Base-by-base conservation (phyloP, 768 basidiomycete species). In the Boletus fagicola region DNA sequence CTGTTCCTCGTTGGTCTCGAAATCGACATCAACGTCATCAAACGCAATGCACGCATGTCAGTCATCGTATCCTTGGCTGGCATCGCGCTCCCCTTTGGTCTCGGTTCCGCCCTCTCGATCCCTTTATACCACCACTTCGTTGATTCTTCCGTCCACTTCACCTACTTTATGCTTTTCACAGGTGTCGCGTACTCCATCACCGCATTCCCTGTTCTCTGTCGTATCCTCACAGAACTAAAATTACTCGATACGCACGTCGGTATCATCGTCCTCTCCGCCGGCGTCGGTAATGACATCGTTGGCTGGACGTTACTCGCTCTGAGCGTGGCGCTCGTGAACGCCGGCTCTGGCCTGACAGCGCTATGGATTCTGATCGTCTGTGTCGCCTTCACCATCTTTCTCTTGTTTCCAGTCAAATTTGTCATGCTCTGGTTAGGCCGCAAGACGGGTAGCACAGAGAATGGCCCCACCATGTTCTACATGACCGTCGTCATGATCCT, bases 1-100 rank as follows among this genome's bases (percentile, higher is more conserved):
- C 82, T 98, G 15, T 98, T 97, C 76, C 81, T 98, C 58, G 88
- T 98, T 40, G 96, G 96, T 4, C 85, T 96, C 35, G 91, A 93
- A 76, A 94, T 97, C 56, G 97, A 98, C 56, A 75, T 80, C 0
- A 74, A 77, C 5, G 77, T 98, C 57, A 87, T 98, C 72, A 86
- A 80, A 64, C 86, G 88, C 39, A 90, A 92, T 77, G 85, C 82
- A 0, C 79, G 84, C 10, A 75, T 86, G 11, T 90, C 88, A 0
- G 72, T 74, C 4, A 79, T 84, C 2, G 85, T 98, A 52, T 87
- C 92, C 0, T 62, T 90, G 2, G 89, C 87, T 0, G 96, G 96
- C 2, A 92, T 98, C 81, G 67, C 83, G 5, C 65, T 99, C 2
- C 96, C 96, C 0, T 98, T 99, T 63, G 92, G 83, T 1, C 74